phyloP scores from a whole-genome alignment of 768 basidiomycete genomes.

The Phlebiopsis flavidoalba region DNA sequence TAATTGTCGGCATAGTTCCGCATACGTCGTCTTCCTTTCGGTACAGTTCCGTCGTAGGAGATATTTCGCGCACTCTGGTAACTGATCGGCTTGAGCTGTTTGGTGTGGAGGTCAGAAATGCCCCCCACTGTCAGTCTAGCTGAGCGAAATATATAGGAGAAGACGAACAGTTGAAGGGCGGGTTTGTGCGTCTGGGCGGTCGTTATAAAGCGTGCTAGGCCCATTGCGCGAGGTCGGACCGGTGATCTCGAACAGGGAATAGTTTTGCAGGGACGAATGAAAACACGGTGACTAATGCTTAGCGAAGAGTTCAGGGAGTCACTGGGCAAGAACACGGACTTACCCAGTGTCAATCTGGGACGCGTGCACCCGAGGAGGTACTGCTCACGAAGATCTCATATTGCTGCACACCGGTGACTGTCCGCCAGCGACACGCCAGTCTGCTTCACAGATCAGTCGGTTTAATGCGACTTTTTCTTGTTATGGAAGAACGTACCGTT shows the following conservation, averaged over 20 bases:
- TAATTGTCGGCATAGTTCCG: too few relatives aligned
- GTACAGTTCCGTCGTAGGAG: slow-evolving; percentile 66
- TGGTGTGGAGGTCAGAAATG: too few relatives aligned
- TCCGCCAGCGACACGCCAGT: slow-evolving; percentile 87
- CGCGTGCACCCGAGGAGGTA: slow-evolving; percentile 75
- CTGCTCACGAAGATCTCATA: slow-evolving; percentile 61
- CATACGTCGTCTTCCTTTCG: too few relatives aligned
- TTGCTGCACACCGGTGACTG: slow-evolving; percentile 57
- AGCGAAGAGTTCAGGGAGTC: too few relatives aligned
- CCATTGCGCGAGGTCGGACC: slow-evolving; percentile 89
- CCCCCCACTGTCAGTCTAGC: too few relatives aligned
- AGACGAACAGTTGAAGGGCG: slow-evolving; percentile 46
- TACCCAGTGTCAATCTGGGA: slow-evolving; percentile 56
- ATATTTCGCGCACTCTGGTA: slow-evolving; percentile 68
- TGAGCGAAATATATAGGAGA: too few relatives aligned
- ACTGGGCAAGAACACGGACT: too few relatives aligned
- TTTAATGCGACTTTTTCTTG: not conserved
- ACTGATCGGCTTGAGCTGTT: slow-evolving; percentile 69
- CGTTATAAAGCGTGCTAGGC: slow-evolving; percentile 81
- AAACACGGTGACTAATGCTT: too few relatives aligned
- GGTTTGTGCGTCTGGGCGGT: slow-evolving; percentile 63
- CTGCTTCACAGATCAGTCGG: slow-evolving; percentile 28
- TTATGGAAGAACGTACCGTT: slow-evolving; percentile 42
- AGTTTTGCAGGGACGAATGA: too few relatives aligned
- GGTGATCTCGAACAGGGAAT: slow-evolving; percentile 71